Base-by-base conservation (phyloP, 2,329 filamentous ascomycete genomes). In the Ceratocystis papillata region DNA sequence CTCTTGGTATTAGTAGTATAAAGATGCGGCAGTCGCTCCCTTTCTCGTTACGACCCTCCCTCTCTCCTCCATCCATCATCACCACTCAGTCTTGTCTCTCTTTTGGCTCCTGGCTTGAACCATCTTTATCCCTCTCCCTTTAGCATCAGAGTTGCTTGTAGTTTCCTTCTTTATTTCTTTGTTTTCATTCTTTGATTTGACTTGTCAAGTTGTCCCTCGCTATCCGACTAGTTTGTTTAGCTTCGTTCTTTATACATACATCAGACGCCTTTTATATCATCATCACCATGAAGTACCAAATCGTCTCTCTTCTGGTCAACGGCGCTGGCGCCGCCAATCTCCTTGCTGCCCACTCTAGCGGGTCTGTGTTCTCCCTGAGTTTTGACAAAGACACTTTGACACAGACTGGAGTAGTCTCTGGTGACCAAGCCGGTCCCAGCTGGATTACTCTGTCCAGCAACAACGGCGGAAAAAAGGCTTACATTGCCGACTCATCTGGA, bases 401-500 rank as follows among this genome's bases (percentile, higher is more conserved):
- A 61, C 66, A 69, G 25, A 68, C 50, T 25, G 65, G 64, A 25
- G 55, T 67, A 30, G 66, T 70, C 61, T 55, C 68, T 30, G 68
- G 67, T 30, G 68, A 70, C 46, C 60, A 62, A 48, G 41, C 64
- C 41, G 68, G 68, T 45, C 70, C 70, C 20, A 65, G 63, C 50
- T 70, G 70, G 70, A 55, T 70, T 45, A 70, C 70, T 15, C 60
- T 70, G 30, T 64, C 65, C 60, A 28, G 28, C 30, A 30, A 55
- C 30, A 28, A 62, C n/a, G 68, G 65, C 4, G 20, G 44, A 30
- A 65, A 64, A 25, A 69, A 66, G 25, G 64, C 69, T 20, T 70
- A 70, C 62, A 67, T 69, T 45, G 66, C 69, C 6, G 69, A 70
- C 48, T 68, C 69, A 46, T 70, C 77, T 8, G 73, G 75, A 22